A percentile compares a stretch with the other conserved stretches of the same genome.
Conservation (phyloP, 2,329 filamentous ascomycete species). For the Calonectria montana region DNA sequence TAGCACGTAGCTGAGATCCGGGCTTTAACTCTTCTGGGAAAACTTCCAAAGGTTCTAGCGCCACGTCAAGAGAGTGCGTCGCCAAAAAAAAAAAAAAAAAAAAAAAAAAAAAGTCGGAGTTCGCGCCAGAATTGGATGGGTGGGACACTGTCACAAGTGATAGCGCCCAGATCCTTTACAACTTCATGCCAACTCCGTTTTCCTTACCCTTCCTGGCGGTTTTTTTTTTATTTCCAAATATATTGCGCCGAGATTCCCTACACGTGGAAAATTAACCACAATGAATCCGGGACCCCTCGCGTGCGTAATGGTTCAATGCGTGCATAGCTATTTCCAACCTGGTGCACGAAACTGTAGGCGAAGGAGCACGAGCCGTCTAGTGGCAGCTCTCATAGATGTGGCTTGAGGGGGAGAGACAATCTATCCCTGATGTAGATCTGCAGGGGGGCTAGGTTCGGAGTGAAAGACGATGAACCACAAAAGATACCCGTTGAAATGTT, state of each 20-base stretch:
- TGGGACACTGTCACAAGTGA: neutral
- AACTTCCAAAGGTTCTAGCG: conserved; percentile 39
- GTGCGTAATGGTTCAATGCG: neutral
- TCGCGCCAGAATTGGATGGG: neutral
- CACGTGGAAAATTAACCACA: neutral
- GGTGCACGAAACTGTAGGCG: neutral
- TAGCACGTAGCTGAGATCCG: neutral
- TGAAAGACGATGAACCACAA: conserved; percentile 11
- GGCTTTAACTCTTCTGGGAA: conserved; percentile 29
- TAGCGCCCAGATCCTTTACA: neutral
- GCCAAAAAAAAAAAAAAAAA: conserved; percentile 15
- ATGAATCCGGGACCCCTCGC: neutral
- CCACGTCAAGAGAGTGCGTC: conserved; percentile 19
- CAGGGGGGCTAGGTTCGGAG: conserved; percentile 11
- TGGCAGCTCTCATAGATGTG: conserved; percentile 6
- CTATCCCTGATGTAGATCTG: conserved; percentile 24
- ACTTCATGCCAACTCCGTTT: neutral
- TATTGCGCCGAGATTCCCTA: neutral
- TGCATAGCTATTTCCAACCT: neutral
- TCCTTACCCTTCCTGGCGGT: neutral
- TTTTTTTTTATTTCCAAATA: too few relatives aligned
- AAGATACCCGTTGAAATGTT: conserved; percentile 11
- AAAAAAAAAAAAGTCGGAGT: conserved; percentile 24
- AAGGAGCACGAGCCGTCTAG: neutral
- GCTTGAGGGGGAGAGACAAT: conserved; percentile 13